Evolutionary conservation across 306 rosid species (phyloP), one percentile per base, ranked within the genome.

Genomic region (Vigna angularis): DNA sequence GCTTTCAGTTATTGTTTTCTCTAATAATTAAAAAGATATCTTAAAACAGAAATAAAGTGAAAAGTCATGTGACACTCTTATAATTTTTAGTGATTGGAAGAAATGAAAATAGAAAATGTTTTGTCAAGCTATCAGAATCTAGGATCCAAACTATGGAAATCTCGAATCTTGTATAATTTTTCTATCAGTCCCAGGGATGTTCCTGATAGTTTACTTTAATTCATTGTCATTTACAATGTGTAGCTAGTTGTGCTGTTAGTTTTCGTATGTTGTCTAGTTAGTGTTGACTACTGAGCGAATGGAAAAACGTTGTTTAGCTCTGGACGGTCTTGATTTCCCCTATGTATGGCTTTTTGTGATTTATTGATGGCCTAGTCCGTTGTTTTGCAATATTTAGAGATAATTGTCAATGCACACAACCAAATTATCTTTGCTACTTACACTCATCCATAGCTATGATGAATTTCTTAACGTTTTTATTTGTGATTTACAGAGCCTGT

Each of bases 401-500:
- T 62, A 49, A 17, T 22, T 17, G 7, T 18, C 40, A 18, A 18
- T 52, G 66, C 62, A 8, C 62, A 7, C 8, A 49, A 36, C 16
- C 10, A 4, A 55, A 67, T 58, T 58, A 20, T 66, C 45, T 40
- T 52, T 40, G 8, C 9, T 3, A 36, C 10, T 5, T 30, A 52
- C 78, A 5, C 30, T 16, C 50, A 66, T 28, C 30, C 63, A 32
- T 13, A 10, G 44, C 30, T 14, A 44, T 26, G 57, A 82, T 64
- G 22, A 38, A 17, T 38, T 62, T 45, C 84, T 66, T 63, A 81
- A 70, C 59, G 6, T 40, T 30, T 65, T 48, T 81, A 18, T 76
- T 12, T 74, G 56, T 86, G 82, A 71, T 85, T 83, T 73, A 71
- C 97, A 96, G 99, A 96, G 63, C 90, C 96, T 15, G 92, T 93